These are phyloP conservation scores for Dendrothele bispora DNA, from an alignment of 768 basidiomycete species.

Conservation along the genomic window DNA sequence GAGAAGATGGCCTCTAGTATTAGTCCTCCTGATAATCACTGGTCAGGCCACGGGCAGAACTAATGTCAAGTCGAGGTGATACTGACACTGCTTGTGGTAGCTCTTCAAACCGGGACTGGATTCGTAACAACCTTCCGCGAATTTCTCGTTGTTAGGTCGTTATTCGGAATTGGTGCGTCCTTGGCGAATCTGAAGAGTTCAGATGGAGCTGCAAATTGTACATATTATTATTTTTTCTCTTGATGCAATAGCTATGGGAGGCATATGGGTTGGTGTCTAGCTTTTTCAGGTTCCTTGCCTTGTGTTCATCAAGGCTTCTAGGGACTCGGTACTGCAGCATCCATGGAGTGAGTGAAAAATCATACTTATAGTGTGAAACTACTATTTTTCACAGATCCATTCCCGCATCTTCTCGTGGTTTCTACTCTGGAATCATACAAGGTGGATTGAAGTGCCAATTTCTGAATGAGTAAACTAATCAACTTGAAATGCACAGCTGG, in stretches of 20 bases:
- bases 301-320: background rate
- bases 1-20: slow-evolving; percentile 63
- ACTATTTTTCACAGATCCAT: slow-evolving; percentile 8
- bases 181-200: background rate
- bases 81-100: slow-evolving; percentile 50
- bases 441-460: background rate
- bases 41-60: slow-evolving; percentile 69
- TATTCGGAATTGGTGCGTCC: slow-evolving; percentile 62
- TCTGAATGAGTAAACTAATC: too few species aligned
- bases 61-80: slow-evolving; percentile 43
- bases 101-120: slow-evolving; percentile 49
- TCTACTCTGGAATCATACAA: slow-evolving; percentile 17
- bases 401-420: slow-evolving; percentile 12
- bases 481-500: too few species aligned
- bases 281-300: background rate
- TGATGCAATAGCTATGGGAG: slow-evolving; percentile 14
- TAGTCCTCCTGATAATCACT: slow-evolving; percentile 51
- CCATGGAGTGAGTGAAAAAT: slow-evolving; percentile 11
- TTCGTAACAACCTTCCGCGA: slow-evolving; percentile 55
- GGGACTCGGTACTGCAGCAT: slow-evolving; percentile 16
- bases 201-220: background rate
- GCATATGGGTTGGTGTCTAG: slow-evolving; percentile 10
- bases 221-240: too few species aligned
- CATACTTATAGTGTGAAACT: background rate
- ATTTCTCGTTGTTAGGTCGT: slow-evolving; percentile 53